Conservation (phyloP, 179 eudicot species). For the Beta lomatogona region DNA sequence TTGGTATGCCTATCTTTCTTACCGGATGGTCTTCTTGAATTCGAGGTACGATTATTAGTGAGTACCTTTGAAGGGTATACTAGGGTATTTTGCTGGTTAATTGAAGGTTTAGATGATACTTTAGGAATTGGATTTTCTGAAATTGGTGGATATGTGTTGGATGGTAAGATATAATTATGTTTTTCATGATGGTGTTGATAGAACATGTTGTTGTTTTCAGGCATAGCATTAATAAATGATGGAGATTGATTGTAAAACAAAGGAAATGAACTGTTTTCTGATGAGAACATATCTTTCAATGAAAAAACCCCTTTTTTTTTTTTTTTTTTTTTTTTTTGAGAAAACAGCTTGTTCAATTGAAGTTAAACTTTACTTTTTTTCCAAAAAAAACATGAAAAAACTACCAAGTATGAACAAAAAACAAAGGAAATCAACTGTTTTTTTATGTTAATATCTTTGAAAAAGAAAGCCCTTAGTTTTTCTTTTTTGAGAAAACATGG, state of each 20-base stretch:
- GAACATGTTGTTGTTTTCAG: constrained; percentile 26
- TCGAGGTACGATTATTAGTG: constrained; percentile 1
- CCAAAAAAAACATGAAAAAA: too few relatives aligned
- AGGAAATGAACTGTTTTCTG: constrained; percentile 27
- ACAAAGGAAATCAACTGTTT: constrained; percentile 25
- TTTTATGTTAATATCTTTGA: constrained; percentile 31
- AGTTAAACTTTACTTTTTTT: too few relatives aligned
- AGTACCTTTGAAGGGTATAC: neutral
- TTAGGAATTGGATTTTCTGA: constrained; percentile 11
- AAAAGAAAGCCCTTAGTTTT: neutral
- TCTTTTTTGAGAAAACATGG: neutral
- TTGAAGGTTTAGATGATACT: constrained; percentile 22
- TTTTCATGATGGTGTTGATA: constrained; percentile 27
- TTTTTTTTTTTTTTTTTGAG: too few relatives aligned
- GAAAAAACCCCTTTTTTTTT: too few relatives aligned
- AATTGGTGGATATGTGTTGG: constrained; percentile 4
- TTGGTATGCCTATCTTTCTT: constrained; percentile 49
- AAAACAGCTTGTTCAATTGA: too few relatives aligned
- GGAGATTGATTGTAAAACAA: constrained; percentile 25
- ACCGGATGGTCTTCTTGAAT: constrained; percentile 5
- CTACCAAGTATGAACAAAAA: neutral
- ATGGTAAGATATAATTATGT: constrained; percentile 9
- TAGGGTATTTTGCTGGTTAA: constrained; percentile 2
- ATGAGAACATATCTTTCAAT: constrained; percentile 20
- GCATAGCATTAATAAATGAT: neutral